Evolutionary conservation across 768 basidiomycete genomes (phyloP), one percentile per base, ranked within the genome.

Genomic region (Kwoniella heveanensis): DNA sequence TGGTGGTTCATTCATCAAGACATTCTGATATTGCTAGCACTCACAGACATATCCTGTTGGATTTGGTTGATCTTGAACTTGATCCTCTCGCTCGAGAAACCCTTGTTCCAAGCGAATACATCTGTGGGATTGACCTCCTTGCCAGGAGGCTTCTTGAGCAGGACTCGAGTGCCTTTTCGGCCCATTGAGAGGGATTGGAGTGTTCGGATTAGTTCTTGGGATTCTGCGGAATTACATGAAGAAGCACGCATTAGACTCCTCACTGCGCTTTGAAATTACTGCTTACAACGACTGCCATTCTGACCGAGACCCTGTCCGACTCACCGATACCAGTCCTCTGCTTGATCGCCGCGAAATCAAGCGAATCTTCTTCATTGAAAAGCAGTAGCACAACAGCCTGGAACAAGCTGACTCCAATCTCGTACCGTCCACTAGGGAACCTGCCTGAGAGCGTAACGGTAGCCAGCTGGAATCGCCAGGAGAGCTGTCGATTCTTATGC

Each of bases 11-110:
- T n/a, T n/a, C n/a, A n/a, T n/a, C n/a, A n/a, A n/a, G n/a, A n/a
- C n/a, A n/a, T n/a, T n/a, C n/a, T n/a, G n/a, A n/a, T n/a, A n/a
- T n/a, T n/a, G n/a, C n/a, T n/a, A n/a, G n/a, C n/a, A 81, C 89
- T 64, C 74, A 94, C 92, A 65, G 92, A 88, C 69, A 94, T 89
- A 76, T 93, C 93, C 17, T 88, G 89, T 79, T 97, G 96, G 53
- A 99, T 95, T 22, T 93, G 90, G 74, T 93, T 95, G 81, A 98
- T 94, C 80, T 91, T 91, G 44, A 99, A 85, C 70, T 88, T 90
- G 37, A 86, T 80, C 46, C 86, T 84, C 7, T 88, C 84, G 71
- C 95, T 90, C 27, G 86, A 86, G 79, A 98, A 98, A 9, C 86
- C 86, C 29, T 84, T 82, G 77, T 97, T 96, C 82, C 89, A 92